phyloP scores from a whole-genome alignment of 225 moss, liverwort and hornwort species.

The Sphagnum tenellum region DNA sequence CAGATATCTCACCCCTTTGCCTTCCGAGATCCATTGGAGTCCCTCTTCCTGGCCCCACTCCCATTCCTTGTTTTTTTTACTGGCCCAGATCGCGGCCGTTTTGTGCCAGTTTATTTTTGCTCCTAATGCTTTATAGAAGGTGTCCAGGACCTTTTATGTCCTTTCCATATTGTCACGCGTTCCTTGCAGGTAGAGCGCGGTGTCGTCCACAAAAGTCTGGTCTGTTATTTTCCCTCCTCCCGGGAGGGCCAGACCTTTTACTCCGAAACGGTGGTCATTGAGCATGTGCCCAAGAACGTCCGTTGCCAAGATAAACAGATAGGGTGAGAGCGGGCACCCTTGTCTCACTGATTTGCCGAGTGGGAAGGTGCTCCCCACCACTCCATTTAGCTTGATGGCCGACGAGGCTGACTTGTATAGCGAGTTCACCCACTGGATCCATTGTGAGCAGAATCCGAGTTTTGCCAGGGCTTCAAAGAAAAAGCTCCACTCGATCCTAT shows the following conservation, averaged over 20 bases:
- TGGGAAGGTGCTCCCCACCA: not conserved
- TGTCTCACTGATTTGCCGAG: not conserved
- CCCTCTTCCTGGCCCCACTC: too few relatives aligned
- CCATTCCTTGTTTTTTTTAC: too few relatives aligned
- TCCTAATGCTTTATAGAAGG: not conserved
- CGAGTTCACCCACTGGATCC: not conserved
- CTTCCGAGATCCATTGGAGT: too few relatives aligned
- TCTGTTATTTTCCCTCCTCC: not conserved
- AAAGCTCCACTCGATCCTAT: not conserved
- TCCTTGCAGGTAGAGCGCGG: not conserved
- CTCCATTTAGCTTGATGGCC: not conserved
- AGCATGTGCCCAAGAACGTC: constrained; percentile 1
- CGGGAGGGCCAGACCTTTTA: not conserved
- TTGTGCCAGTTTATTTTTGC: not conserved
- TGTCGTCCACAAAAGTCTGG: not conserved
- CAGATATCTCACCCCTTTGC: too few relatives aligned
- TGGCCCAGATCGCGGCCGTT: not conserved
- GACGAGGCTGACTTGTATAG: not conserved
- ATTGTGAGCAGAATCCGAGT: not conserved
- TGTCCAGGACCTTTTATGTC: not conserved
- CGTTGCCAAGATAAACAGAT: not conserved
- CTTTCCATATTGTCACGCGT: not conserved
- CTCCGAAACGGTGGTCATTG: not conserved
- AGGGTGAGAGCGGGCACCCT: constrained; percentile 1
- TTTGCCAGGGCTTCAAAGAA: not conserved